A percentile compares a stretch with the other conserved stretches of the same genome.
These are phyloP conservation scores for Kalaharituber pfeilii DNA, from an alignment of 2,329 filamentous ascomycete species.

Conservation along the genomic window DNA sequence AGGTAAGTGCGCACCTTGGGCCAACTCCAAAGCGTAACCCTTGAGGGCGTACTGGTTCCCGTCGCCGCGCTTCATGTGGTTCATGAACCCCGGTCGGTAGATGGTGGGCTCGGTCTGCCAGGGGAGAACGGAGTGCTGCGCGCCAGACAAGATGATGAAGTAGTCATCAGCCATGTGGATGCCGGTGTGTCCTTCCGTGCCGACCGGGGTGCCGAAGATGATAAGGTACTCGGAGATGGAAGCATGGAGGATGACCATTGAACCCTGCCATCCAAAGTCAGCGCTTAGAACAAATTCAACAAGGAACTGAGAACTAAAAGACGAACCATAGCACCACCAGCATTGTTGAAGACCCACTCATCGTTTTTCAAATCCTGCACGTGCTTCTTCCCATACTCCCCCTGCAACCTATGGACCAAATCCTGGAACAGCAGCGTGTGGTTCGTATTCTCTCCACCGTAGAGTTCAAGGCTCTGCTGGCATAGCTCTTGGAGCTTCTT, in stretches of 20 bases:
- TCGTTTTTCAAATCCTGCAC: conserved; percentile 45
- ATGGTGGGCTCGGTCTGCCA: conserved; percentile 50
- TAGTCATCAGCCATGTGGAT: conserved; percentile 88
- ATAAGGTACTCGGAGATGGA: conserved; percentile 81
- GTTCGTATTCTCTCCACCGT: conserved; percentile 44
- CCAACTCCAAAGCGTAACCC: conserved; percentile 64
- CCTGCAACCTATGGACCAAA: conserved; percentile 36
- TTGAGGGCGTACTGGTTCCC: conserved; percentile 70
- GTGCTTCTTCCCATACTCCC: conserved; percentile 29
- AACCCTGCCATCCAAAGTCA: conserved; percentile 40
- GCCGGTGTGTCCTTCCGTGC: conserved; percentile 75
- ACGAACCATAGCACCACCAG: conserved; percentile 58
- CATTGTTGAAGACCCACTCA: conserved; percentile 87
- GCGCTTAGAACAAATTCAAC: conserved; percentile 57
- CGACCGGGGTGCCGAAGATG: conserved; percentile 66
- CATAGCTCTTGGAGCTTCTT: conserved; percentile 51
- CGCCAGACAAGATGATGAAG: conserved; percentile 73
- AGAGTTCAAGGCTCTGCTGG: conserved; percentile 41
- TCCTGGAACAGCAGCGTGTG: conserved; percentile 48
- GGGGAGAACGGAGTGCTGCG: conserved; percentile 56
- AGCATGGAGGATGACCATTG: conserved; percentile 77
- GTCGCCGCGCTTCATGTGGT: conserved; percentile 52
- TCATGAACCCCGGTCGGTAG: conserved; percentile 50
- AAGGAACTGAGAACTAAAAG: conserved; percentile 2
- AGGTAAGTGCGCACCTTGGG: conserved; percentile 30